Base-by-base conservation (phyloP, 2,329 filamentous ascomycete genomes). In the Hirsutella rhossiliensis region DNA sequence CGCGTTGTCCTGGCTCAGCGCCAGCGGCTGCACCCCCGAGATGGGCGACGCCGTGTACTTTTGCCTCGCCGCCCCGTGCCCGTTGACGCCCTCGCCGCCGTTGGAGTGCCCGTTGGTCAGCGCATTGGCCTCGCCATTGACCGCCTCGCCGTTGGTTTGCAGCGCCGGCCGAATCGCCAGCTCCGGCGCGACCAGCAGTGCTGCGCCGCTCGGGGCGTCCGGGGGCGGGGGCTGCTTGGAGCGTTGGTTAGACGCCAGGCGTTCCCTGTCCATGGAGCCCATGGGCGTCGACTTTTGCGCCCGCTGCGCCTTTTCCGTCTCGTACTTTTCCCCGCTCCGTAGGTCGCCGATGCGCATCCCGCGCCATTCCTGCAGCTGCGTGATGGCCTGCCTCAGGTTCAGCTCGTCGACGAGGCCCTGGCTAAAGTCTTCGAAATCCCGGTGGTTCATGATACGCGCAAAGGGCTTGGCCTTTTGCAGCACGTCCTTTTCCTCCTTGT, bases 391-490 rank as follows among this genome's bases (percentile, higher is more conserved):
- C 2, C 92, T 80, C 17, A 98, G 69, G 52, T 95, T 94, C 50
- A 92, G 78, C 63, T 98, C 92, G 55, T 94, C 89, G 40, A 94
- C 76, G 1, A 98, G 68, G 2, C 88, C 89, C 48, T 87, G 81
- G 52, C 82, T 85, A 52, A 97, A 82, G 11, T 81, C 78, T 50
- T 94, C 84, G 56, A 94, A 97, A 61, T 98, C 92, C 40, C 82
- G 74, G 54, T 84, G 83, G 55, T 90, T 94, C 90, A 97, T 96
- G 78, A 97, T 94, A 37, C 90, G 79, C 3, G 88, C 90, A 56
- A 96, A 96, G 0, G 92, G 92, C 56, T 98, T 98, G 5, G 88
- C 84, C 60, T 94, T 95, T 65, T 90, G 90, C 15, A 95, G 64
- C 13, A 97, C 66, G 43, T 97, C 92, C 43, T 84, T 78, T 62